A percentile compares a stretch with the other conserved stretches of the same genome.
phyloP scores from a whole-genome alignment of 169 alveolate species.

The Plasmodium chabaudi region DNA sequence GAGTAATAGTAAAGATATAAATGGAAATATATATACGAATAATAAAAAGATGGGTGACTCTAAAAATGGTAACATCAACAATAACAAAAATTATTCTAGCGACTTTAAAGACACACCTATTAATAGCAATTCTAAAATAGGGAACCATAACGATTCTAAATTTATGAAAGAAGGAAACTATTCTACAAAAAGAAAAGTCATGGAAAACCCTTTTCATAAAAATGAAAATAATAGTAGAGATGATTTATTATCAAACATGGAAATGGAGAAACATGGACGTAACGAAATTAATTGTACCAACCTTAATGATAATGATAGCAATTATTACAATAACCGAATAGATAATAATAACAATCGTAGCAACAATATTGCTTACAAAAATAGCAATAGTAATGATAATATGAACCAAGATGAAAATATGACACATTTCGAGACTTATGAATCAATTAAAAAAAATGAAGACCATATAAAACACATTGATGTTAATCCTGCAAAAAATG shows the following conservation, averaged over 20 bases:
- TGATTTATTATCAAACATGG: background rate
- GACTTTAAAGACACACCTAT: background rate
- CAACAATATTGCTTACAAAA: background rate
- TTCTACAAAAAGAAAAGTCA: background rate
- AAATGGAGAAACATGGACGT: background rate
- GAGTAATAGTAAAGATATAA: background rate
- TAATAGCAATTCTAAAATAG: background rate
- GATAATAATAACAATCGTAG: background rate
- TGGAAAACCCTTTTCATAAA: slow-evolving; percentile 1
- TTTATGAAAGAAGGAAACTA: background rate
- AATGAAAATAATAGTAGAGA: background rate
- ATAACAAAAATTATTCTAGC: background rate
- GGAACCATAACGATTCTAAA: background rate
- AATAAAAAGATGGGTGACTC: background rate
- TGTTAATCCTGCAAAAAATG: background rate
- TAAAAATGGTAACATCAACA: slow-evolving; percentile 1
- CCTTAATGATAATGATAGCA: too few relatives aligned
- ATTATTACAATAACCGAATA: too few relatives aligned
- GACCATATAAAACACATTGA: background rate
- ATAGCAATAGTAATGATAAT: background rate
- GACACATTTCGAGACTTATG: background rate
- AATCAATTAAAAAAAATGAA: slow-evolving; percentile 14
- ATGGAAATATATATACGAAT: slow-evolving; percentile 6
- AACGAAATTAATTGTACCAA: background rate
- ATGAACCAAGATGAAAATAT: too few relatives aligned